Base-by-base conservation (phyloP, 1,284 basidiomycete genomes). In the Retiboletus flavoniger region DNA sequence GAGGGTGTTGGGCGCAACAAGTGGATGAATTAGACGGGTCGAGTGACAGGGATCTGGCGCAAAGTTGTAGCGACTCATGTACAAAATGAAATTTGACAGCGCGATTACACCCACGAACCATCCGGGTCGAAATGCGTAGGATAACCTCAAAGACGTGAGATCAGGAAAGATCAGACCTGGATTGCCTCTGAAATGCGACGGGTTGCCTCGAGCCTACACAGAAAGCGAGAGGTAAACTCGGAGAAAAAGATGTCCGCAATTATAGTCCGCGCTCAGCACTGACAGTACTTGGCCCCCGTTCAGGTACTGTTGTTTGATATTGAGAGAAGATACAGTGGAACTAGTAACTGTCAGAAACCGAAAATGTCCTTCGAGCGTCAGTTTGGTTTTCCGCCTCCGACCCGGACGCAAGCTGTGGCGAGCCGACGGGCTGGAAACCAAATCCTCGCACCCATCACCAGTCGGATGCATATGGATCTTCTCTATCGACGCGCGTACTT, bases 341-440 rank as follows among this genome's bases (percentile, higher is more conserved):
- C n/a, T n/a, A 36, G 38, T 49, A 31, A 38, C 49, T 35, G 53
- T 51, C 45, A 31, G 58, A 50, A 48, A 46, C 51, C 42, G 50
- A 65, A 54, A 60, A 39, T 32, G 43, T 49, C 36, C 21, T 32
- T 17, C 3, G 11, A 16, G 45, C 42, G 50, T 35, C 47, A 41
- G 31, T 40, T 28, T 29, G 46, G 44, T 62, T 65, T 69, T 59
- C 63, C 63, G 64, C 60, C 60, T 64, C 63, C 55, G 54, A 68
- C 62, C 26, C 40, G 47, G 26, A 29, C 10, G 21, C 38, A 14
- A 21, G 34, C 29, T 36, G 32, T 60, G 60, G 54, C 48, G 43
- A 51, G 47, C 52, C 47, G 44, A 21, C 54, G 11, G 43, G 26
- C 39, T 38, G 43, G 14, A 36, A 50, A 47, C 44, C 61, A 53